phyloP scores from a whole-genome alignment of 805 yeast species.

The Candida boidinii region DNA sequence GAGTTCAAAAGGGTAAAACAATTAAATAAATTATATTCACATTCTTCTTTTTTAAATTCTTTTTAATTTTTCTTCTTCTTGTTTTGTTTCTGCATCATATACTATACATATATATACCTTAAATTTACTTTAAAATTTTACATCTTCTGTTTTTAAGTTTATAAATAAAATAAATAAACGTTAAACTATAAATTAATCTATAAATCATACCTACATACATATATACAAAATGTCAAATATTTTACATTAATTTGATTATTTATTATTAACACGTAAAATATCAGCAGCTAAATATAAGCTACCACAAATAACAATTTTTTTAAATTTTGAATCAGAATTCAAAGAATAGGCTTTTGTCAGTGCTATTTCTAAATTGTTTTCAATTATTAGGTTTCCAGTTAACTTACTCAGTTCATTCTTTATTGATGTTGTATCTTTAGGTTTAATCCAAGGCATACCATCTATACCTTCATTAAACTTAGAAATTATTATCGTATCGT shows the following conservation, averaged over 20 bases:
- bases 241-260: background rate
- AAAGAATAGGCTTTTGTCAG: conserved; percentile 14
- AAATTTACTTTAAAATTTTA: too few species aligned
- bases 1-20: conserved; percentile 27
- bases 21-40: too few species aligned
- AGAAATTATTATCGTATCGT: conserved; percentile 56
- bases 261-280: conserved; percentile 25
- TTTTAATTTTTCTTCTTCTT: too few species aligned
- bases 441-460: conserved; percentile 89
- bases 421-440: conserved; percentile 32
- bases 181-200: background rate
- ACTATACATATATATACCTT: too few species aligned
- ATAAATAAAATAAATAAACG: too few species aligned
- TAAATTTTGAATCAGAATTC: conserved; percentile 4
- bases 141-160: too few species aligned
- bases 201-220: background rate
- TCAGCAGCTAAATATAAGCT: conserved; percentile 63
- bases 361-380: conserved; percentile 18
- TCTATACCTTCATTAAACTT: conserved; percentile 57
- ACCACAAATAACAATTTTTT: conserved; percentile 50
- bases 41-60: too few species aligned
- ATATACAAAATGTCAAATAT: background rate
- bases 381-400: conserved; percentile 18
- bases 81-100: too few species aligned
- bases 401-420: conserved; percentile 8